Base-by-base conservation (phyloP, 2,329 filamentous ascomycete genomes). In the Monosporascus sp. region DNA sequence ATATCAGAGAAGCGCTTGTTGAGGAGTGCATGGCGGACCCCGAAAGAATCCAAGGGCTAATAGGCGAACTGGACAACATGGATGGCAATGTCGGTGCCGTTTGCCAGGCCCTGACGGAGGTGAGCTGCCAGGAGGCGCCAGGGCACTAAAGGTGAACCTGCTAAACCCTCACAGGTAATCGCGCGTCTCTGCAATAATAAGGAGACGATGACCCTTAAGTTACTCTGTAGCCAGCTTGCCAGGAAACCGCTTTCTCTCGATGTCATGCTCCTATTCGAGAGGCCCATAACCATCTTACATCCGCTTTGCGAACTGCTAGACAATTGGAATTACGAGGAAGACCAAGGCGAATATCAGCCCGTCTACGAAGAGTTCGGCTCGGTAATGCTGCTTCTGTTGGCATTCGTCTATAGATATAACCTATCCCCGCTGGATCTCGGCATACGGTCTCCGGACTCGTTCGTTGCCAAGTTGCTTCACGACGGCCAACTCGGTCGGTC, bases 71-170 rank as follows among this genome's bases (percentile, higher is more conserved):
- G 24, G 90, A 96, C 52, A 87, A 86, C 49, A 91, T 94, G 80
- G 90, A 96, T 63, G 93, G 93, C 1, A 97, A 97, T 68, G 90
- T 90, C 2, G 90, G 89, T 2, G 90, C 90, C 2, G 89, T 95
- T 18, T 88, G 88, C 49, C 84, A 86, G 55, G 92, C 91, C 3
- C 75, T 92, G 45, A 82, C 85, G 39, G 87, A 90, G 74, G 85
- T 86, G 67, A 61, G 76, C 65, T 25, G 25, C 20, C 41, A 54
- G 36, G 20, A 14, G 3, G 3, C 7, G 27, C 8, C 8, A 7
- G 38, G 31, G 14, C 6, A 8, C 11, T 5, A 38, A 37, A 18
- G 31, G 2, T 8, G 11, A 4, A 22, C 57, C 48, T 53, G 20
- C 47, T 54, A 53, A 54, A 46, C 18, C 5, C 34, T 38, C 20